Percentiles rank a stretch among this genome's conserved stretches.
phyloP scores from a whole-genome alignment of 768 basidiomycete genomes.

The Boletellus ananas region DNA sequence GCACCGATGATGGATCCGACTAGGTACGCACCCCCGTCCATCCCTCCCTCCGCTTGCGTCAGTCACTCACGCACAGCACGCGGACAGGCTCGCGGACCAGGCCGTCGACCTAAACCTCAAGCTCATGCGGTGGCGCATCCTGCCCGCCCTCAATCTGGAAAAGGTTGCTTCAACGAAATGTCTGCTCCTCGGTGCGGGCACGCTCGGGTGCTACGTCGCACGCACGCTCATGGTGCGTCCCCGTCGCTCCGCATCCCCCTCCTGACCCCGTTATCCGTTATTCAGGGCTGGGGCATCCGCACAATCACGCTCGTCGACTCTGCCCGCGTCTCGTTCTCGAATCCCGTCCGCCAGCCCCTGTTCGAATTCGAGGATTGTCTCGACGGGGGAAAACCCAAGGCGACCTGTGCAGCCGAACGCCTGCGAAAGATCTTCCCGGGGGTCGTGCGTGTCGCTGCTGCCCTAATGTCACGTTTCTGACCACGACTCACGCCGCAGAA shows the following conservation, averaged over 20 bases:
- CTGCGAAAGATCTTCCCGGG: slow-evolving; percentile 91
- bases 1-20: slow-evolving; percentile 96
- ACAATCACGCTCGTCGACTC: slow-evolving; percentile 94
- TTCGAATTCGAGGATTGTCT: slow-evolving; percentile 95
- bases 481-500: slow-evolving; percentile 50
- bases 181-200: slow-evolving; percentile 90
- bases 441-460: slow-evolving; percentile 53
- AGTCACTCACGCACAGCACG: background rate
- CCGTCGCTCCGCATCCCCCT: background rate
- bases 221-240: slow-evolving; percentile 71
- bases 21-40: slow-evolving; percentile 42
- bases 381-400: slow-evolving; percentile 90
- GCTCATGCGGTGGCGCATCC: slow-evolving; percentile 95
- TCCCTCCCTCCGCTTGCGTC: background rate
- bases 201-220: slow-evolving; percentile 94
- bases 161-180: slow-evolving; percentile 78
- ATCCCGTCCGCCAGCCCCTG: slow-evolving; percentile 94
- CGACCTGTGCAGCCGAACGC: slow-evolving; percentile 80
- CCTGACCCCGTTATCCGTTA: background rate
- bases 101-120: slow-evolving; percentile 98
- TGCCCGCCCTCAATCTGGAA: slow-evolving; percentile 86
- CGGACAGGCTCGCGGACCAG: slow-evolving; percentile 78
- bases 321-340: slow-evolving; percentile 89
- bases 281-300: slow-evolving; percentile 91
- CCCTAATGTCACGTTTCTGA: no score